A percentile compares a stretch with the other conserved stretches of the same genome.
These are phyloP conservation scores for Medicago ruthenica DNA, from an alignment of 306 rosid species.

Conservation along the genomic window DNA sequence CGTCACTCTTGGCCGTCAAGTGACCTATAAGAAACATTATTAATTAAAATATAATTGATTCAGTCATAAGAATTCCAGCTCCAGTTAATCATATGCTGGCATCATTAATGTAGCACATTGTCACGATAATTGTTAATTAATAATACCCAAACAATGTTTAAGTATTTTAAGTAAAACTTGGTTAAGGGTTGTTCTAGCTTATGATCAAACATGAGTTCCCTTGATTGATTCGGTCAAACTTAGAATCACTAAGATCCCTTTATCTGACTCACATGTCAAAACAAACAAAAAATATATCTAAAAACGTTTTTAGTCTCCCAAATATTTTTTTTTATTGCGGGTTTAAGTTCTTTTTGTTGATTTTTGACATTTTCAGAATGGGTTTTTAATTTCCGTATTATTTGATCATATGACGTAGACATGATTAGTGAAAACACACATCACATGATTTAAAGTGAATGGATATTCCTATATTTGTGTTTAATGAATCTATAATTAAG, in stretches of 20 bases:
- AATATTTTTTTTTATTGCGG: too few relatives aligned
- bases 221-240: background rate
- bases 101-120: background rate
- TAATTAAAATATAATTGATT: background rate
- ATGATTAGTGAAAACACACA: background rate
- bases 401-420: background rate
- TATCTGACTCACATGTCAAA: too few relatives aligned
- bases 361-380: background rate
- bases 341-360: too few relatives aligned
- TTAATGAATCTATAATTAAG: background rate
- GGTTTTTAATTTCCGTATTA: background rate
- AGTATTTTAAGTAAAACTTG: background rate
- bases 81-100: slow-evolving; percentile 4
- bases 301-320: too few relatives aligned
- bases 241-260: too few relatives aligned
- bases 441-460: background rate
- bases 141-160: background rate
- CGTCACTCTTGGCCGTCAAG: slow-evolving; percentile 92
- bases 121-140: background rate
- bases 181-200: too few relatives aligned
- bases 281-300: too few relatives aligned
- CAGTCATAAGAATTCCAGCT: background rate
- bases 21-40: slow-evolving; percentile 57
- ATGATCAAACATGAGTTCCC: background rate
- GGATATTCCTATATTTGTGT: background rate